Evolutionary conservation across 2,329 filamentous ascomycete species (phyloP), one percentile per base, ranked within the genome.

Genomic region (Teratosphaeria epicoccoides): DNA sequence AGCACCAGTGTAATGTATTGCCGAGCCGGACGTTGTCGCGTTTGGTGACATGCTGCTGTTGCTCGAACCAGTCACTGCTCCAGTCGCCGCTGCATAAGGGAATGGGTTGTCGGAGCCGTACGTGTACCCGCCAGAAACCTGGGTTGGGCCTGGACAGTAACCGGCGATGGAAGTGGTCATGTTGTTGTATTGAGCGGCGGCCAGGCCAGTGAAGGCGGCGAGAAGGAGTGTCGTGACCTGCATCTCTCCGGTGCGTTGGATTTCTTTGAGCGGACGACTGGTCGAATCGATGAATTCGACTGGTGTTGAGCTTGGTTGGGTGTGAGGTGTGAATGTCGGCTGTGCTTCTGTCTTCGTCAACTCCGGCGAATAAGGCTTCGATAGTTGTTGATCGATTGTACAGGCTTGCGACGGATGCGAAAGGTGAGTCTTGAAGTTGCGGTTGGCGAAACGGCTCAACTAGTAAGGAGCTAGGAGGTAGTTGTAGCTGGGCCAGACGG

Each of bases 71-170:
- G 44, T 10, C n/a, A 37, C 29, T 10, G 29, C 29, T 10, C 10
- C 25, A 4, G 44, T 24, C 22, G 44, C 23, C 17, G 23, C 23
- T 24, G 23, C 44, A 2, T 24, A 46, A 14, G 44, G 44, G 20
- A 17, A 46, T 46, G 49, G 49, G 49, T 50, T 45, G 37, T 24
- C 24, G 24, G 49, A 44, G 49, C 25, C 43, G 24, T 50, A 50
- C n/a, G 37, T 50, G 49, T 50, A 50, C 22, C 49, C 40, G 20
- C 49, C 49, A n/a, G 20, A 20, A 20, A 23, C 12, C 25, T 50
- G 49, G 11, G 37, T 26, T 23, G n/a, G 37, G 10, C 26, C 24
- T n/a, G 49, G 14, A 40, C 49, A 50, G 49, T 24, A 28, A 6
- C 14, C 22, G 11, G n/a, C n/a, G 9, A n/a, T 25, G 20, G n/a